Conservation (phyloP, 1,139 yeast species). For the Fermentozyma sake region DNA sequence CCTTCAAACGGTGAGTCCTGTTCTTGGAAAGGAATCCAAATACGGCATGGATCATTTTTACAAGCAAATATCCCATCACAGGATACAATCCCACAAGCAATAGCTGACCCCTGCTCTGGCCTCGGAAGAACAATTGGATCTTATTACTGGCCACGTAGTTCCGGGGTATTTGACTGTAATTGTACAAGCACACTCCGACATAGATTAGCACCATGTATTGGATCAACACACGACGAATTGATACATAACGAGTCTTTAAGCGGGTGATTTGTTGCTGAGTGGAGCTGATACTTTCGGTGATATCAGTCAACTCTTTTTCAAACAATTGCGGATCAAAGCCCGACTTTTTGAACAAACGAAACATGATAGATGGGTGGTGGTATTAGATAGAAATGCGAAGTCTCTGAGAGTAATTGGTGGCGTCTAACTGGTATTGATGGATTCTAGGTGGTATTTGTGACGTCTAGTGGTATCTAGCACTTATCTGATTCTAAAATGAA, state of each 20-base stretch:
- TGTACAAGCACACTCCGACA: conserved; percentile 22
- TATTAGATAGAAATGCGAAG: no score
- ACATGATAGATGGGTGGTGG: no score
- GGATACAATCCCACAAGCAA: conserved; percentile 22
- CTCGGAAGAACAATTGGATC: conserved; percentile 20
- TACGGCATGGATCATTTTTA: conserved; percentile 17
- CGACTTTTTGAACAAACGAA: conserved; percentile 28
- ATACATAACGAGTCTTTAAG: conserved; percentile 14
- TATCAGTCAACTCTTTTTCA: conserved; percentile 45
- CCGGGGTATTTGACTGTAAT: conserved; percentile 20
- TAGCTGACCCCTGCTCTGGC: conserved; percentile 19
- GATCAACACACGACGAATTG: conserved; percentile 16
- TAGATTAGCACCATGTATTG: conserved; percentile 31
- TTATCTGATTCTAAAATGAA: no score
- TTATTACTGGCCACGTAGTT: conserved; percentile 13
- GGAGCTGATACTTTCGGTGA: conserved; percentile 35
- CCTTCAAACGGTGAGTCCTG: conserved; percentile 13
- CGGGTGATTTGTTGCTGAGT: conserved; percentile 29
- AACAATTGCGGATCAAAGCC: conserved; percentile 47
- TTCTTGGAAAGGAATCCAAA: conserved; percentile 24
- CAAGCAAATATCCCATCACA: conserved; percentile 16
- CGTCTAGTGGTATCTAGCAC: no score
- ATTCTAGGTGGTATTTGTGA: no score
- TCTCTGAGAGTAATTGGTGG: no score
- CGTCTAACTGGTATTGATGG: no score